These are phyloP conservation scores for Zarea fungicola DNA, from an alignment of 2,329 filamentous ascomycete genomes.

Conservation along the genomic window DNA sequence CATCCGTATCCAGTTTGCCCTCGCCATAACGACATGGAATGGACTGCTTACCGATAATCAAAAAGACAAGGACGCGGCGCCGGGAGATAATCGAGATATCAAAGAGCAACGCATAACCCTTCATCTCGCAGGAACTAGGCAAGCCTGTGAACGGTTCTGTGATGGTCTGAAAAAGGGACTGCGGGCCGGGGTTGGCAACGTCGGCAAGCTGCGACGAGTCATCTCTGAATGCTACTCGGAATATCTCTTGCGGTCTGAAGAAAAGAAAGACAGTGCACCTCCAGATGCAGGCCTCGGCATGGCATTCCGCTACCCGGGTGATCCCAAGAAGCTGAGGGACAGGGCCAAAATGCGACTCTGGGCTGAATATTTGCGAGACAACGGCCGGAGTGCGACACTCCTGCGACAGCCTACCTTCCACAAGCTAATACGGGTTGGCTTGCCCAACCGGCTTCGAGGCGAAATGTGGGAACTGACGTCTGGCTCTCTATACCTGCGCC, in stretches of 20 bases:
- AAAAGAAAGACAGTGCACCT: constrained; percentile 49
- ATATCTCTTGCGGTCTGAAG: constrained; percentile 63
- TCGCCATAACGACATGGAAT: constrained; percentile 96
- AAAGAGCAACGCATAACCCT: constrained; percentile 83
- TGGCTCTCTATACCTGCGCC: constrained; percentile 79
- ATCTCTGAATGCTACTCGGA: constrained; percentile 87
- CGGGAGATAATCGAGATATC: constrained; percentile 38
- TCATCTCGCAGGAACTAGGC: constrained; percentile 82
- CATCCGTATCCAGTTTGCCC: constrained; percentile 59
- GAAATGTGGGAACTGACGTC: constrained; percentile 96
- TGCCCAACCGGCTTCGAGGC: constrained; percentile 87
- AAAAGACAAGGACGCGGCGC: constrained; percentile 41
- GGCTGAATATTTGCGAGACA: constrained; percentile 94
- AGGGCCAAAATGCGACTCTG: constrained; percentile 95
- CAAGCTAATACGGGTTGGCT: constrained; percentile 89
- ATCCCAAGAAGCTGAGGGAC: constrained; percentile 88
- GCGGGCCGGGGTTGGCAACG: constrained; percentile 79
- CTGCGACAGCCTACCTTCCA: constrained; percentile 96
- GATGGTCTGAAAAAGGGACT: constrained; percentile 90
- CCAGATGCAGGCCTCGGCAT: constrained; percentile 94
- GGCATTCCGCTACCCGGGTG: constrained; percentile 89
- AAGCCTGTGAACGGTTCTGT: constrained; percentile 90
- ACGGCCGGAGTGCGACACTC: constrained; percentile 86
- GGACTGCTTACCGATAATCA: constrained; percentile 52
- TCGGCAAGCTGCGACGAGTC: constrained; percentile 76